Conservation (phyloP, 73 alveolate species). For the Paramecium sexaurelia region DNA sequence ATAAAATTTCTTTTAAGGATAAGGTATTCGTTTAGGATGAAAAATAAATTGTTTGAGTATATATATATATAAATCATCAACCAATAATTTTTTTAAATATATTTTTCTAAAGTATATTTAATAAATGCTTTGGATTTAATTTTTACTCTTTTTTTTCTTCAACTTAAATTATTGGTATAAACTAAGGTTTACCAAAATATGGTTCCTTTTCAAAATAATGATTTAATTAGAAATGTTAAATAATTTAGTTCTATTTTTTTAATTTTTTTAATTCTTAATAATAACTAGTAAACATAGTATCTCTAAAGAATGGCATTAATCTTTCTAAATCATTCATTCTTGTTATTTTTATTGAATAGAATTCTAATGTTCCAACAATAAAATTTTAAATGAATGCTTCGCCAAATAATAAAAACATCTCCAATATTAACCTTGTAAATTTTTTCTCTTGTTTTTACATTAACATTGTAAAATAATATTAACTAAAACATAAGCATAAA, state of each 20-base stretch:
- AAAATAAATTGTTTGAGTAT: background rate
- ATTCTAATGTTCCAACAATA: background rate
- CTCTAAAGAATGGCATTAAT: constrained; percentile 43
- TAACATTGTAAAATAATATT: background rate
- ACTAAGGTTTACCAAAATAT: background rate
- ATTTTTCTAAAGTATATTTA: background rate
- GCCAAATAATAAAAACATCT: background rate
- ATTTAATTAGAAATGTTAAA: background rate
- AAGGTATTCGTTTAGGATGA: constrained; percentile 61
- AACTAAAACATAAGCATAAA: background rate
- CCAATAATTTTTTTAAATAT: background rate
- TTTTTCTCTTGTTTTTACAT: background rate
- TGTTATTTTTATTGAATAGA: background rate
- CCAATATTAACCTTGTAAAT: background rate
- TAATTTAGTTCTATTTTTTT: background rate
- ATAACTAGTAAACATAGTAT: background rate
- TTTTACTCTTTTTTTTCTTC: background rate
- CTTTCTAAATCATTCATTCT: background rate
- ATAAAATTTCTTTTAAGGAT: constrained; percentile 53
- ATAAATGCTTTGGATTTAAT: background rate
- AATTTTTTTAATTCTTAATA: background rate
- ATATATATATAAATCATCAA: background rate
- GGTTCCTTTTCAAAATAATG: background rate
- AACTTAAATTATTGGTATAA: background rate
- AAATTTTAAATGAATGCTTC: constrained; percentile 9